Evolutionary conservation across 2,329 filamentous ascomycete genomes (phyloP).

Genomic region (Penicillium sp.): DNA sequence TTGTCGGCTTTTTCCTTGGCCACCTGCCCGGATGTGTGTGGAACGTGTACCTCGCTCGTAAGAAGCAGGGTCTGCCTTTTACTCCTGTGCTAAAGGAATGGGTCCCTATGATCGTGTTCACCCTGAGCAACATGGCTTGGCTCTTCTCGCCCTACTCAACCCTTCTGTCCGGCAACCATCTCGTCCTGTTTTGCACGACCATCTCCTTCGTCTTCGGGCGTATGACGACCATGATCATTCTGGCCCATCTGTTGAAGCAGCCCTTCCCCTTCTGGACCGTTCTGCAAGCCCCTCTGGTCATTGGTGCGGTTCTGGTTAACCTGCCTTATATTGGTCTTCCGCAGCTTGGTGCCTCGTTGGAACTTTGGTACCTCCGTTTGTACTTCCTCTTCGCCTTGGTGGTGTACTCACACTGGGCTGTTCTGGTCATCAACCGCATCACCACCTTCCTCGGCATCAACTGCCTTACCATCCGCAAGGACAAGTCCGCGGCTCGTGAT

Average conservation of each 20-base stretch:
- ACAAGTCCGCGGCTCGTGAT: slow-evolving; percentile 32
- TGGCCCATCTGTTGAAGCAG: slow-evolving; percentile 87
- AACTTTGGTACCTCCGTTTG: slow-evolving; percentile 74
- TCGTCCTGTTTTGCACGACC: slow-evolving; percentile 86
- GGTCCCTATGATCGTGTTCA: slow-evolving; percentile 83
- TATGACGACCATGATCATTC: slow-evolving; percentile 98
- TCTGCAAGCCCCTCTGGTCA: slow-evolving; percentile 79
- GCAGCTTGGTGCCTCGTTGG: slow-evolving; percentile 58
- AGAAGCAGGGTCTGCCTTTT: slow-evolving; percentile 65
- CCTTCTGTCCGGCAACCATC: slow-evolving; percentile 74
- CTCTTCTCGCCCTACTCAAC: slow-evolving; percentile 83
- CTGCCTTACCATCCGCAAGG: slow-evolving; percentile 71
- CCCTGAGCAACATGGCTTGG: slow-evolving; percentile 70
- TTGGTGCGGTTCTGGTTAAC: slow-evolving; percentile 77
- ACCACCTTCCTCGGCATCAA: slow-evolving; percentile 91
- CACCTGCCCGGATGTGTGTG: slow-evolving; percentile 86
- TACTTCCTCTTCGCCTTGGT: slow-evolving; percentile 79
- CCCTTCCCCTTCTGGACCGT: slow-evolving; percentile 97
- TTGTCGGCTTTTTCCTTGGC: slow-evolving; percentile 59
- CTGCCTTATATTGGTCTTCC: slow-evolving; percentile 70
- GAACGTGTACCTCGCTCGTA: slow-evolving; percentile 76
- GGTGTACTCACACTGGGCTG: slow-evolving; percentile 92
- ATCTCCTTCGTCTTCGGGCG: slow-evolving; percentile 97
- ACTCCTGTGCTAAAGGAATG: slow-evolving; percentile 85
- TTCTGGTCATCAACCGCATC: slow-evolving; percentile 82